Evolutionary conservation across 768 basidiomycete species (phyloP).

Genomic region (Phylloporus rhodoxanthus): DNA sequence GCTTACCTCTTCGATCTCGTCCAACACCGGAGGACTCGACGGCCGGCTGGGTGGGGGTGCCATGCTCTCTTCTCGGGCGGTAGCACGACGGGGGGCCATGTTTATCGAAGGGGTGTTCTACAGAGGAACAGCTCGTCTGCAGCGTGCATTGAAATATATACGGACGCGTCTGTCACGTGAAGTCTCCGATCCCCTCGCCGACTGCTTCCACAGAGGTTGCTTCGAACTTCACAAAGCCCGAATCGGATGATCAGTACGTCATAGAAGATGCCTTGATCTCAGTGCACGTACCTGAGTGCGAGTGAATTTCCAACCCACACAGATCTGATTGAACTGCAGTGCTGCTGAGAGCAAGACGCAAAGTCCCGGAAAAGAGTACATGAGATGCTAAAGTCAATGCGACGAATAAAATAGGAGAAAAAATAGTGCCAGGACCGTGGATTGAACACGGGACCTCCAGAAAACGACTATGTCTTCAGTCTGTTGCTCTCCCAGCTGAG

Average conservation of each 20-base stretch:
- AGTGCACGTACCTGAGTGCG: background rate
- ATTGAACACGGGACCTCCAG: conserved; percentile 55
- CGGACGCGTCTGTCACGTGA: conserved; percentile 20
- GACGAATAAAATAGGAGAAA: conserved; percentile 1
- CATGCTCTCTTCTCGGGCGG: conserved; percentile 22
- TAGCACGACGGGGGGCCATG: conserved; percentile 29
- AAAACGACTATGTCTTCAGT: conserved; percentile 45
- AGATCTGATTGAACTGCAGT: background rate
- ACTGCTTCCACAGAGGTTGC: conserved; percentile 1
- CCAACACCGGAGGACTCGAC: conserved; percentile 20
- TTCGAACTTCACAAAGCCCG: background rate
- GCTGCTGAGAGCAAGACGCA: background rate
- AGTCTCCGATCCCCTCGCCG: background rate
- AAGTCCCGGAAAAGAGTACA: background rate
- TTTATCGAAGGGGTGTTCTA: background rate
- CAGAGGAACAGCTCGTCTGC: background rate
- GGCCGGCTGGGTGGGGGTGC: conserved; percentile 25
- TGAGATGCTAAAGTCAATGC: too few relatives aligned
- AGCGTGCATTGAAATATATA: conserved; percentile 10
- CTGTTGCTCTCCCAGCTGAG: conserved; percentile 74
- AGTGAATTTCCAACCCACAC: background rate
- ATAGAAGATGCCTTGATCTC: background rate
- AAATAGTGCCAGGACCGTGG: conserved; percentile 45
- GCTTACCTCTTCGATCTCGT: conserved; percentile 41
- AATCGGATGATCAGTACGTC: background rate